Conservation (phyloP, 305 asterid genomes). For the Striga hermonthica region DNA sequence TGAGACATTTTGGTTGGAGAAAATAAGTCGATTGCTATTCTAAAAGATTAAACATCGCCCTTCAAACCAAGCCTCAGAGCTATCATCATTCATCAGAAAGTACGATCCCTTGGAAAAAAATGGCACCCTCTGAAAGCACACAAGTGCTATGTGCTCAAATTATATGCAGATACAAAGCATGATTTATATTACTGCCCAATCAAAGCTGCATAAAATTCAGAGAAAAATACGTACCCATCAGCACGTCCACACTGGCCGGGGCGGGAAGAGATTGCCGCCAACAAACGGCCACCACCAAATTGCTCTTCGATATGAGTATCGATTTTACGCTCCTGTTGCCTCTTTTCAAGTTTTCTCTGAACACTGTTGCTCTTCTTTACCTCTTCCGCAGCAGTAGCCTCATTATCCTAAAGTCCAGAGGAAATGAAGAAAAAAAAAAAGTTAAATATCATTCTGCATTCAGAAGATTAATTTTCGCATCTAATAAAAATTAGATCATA, state of each 20-base stretch:
- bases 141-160: background rate
- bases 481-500: too few species aligned
- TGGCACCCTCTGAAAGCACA: background rate
- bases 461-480: too few species aligned
- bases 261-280: conserved; percentile 71
- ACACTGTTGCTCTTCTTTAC: conserved; percentile 66
- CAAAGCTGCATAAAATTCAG: background rate
- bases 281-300: conserved; percentile 63
- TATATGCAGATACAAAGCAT: background rate
- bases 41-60: background rate
- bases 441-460: too few species aligned
- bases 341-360: conserved; percentile 53
- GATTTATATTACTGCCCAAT: background rate
- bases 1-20: background rate
- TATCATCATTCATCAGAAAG: background rate
- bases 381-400: conserved; percentile 49
- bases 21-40: background rate
- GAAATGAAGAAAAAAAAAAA: background rate
- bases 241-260: conserved; percentile 83
- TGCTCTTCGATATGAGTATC: conserved; percentile 72
- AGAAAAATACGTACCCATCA: conserved; percentile 53
- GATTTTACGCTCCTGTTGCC: conserved; percentile 56
- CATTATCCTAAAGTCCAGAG: conserved; percentile 39
- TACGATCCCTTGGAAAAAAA: background rate
- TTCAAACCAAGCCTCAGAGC: background rate